A percentile compares a stretch with the other conserved stretches of the same genome.
Evolutionary conservation across 2,329 filamentous ascomycete genomes (phyloP).

Genomic region (Aspergillus caelatus): DNA sequence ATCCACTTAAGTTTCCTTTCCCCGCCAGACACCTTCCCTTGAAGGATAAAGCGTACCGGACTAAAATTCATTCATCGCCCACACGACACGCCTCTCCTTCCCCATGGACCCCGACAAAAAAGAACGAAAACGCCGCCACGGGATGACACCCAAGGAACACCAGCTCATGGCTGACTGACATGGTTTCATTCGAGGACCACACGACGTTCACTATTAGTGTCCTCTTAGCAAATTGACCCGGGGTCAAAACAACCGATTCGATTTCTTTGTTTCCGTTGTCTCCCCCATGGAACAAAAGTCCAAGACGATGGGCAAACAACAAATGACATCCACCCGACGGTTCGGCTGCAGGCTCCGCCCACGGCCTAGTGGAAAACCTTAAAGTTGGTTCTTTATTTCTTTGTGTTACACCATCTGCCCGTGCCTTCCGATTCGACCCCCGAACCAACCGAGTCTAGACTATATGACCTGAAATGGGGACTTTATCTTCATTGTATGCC

Average conservation of each 20-base stretch:
- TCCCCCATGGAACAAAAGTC: background rate
- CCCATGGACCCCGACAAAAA: no score
- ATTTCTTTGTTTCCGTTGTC: background rate
- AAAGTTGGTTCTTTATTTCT: background rate
- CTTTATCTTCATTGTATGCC: background rate
- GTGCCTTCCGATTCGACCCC: background rate
- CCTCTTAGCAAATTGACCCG: background rate
- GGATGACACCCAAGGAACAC: background rate
- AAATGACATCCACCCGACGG: background rate
- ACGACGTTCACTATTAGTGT: background rate
- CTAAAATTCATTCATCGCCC: background rate
- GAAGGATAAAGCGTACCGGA: background rate
- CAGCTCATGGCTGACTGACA: background rate
- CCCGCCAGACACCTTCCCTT: background rate
- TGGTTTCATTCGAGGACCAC: background rate
- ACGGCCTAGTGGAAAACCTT: conserved; percentile 1
- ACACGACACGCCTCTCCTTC: background rate
- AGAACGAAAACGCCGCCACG: background rate
- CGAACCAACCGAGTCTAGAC: background rate
- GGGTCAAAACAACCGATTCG: background rate
- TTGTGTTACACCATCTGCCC: background rate
- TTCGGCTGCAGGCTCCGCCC: background rate
- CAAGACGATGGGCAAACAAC: background rate
- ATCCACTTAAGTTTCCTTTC: background rate
- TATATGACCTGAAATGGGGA: background rate